phyloP scores from a whole-genome alignment of 2,329 filamentous ascomycete genomes.

The Xylaria sp. region DNA sequence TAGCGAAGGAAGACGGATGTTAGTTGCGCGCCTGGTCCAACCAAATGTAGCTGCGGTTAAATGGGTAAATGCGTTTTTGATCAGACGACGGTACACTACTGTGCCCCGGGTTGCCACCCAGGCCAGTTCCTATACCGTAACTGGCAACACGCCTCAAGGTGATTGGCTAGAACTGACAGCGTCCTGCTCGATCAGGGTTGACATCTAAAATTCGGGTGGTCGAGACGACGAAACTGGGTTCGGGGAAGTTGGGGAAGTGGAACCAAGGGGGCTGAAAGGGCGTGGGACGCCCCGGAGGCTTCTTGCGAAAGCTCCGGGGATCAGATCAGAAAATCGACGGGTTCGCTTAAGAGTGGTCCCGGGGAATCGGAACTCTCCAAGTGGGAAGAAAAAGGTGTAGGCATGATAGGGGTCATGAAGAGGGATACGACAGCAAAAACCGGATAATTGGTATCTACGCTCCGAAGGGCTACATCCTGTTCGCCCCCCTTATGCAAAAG shows the following conservation, averaged over 20 bases:
- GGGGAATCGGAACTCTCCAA: conserved; percentile 25
- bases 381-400: neutral
- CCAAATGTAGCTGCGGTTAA: conserved; percentile 29
- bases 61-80: conserved; percentile 32
- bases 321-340: conserved; percentile 4
- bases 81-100: conserved; percentile 17
- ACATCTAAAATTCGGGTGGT: neutral
- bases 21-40: conserved; percentile 25
- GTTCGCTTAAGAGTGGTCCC: neutral
- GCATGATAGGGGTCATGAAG: neutral
- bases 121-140: conserved; percentile 17
- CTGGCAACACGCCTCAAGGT: neutral
- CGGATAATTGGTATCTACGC: conserved; percentile 10
- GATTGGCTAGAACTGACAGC: conserved; percentile 27
- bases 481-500: neutral
- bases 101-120: conserved; percentile 3
- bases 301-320: neutral
- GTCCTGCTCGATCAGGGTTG: conserved; percentile 19
- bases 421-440: neutral
- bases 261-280: conserved; percentile 2
- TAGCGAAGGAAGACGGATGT: conserved; percentile 28
- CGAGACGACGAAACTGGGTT: neutral
- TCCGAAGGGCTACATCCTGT: conserved; percentile 4
- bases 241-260: conserved; percentile 25
- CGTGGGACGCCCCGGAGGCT: conserved; percentile 21